Conservation (phyloP, 768 basidiomycete genomes). For the Rickenella mellea region DNA sequence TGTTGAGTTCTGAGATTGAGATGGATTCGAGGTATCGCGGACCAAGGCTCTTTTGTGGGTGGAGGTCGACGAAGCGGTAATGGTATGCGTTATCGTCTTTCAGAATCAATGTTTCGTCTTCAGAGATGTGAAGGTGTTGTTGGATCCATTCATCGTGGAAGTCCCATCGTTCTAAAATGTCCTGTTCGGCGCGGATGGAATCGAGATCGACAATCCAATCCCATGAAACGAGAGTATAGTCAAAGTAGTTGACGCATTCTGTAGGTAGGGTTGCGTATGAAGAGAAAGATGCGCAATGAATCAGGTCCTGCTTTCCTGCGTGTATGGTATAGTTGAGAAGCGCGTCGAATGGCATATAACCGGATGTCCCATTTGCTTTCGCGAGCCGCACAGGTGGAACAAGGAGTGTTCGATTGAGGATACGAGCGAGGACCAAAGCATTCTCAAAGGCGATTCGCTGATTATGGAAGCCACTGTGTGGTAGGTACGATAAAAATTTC, state of each 20-base stretch:
- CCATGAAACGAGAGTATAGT: constrained; percentile 63
- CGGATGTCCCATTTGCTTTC: constrained; percentile 37
- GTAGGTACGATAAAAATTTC: constrained; percentile 63
- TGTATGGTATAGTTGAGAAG: constrained; percentile 33
- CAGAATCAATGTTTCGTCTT: constrained; percentile 35
- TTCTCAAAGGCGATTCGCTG: constrained; percentile 84
- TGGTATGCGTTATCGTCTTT: constrained; percentile 51
- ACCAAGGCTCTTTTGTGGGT: constrained; percentile 13
- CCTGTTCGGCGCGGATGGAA: constrained; percentile 25
- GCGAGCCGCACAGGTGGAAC: constrained; percentile 71
- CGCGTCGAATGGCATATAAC: constrained; percentile 45
- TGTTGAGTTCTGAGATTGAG: constrained; percentile 32
- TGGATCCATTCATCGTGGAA: constrained; percentile 39
- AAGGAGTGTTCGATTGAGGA: constrained; percentile 70
- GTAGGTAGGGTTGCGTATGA: constrained; percentile 30
- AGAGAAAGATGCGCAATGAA: constrained; percentile 38
- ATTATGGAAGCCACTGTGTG: constrained; percentile 81
- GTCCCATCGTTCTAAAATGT: constrained; percentile 40
- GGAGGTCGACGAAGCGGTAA: constrained; percentile 47
- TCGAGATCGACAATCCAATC: constrained; percentile 55
- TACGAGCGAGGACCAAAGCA: constrained; percentile 58
- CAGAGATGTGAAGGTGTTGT: constrained; percentile 26
- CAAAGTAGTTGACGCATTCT: constrained; percentile 51
- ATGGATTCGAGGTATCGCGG: constrained; percentile 29
- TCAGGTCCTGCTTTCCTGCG: constrained; percentile 40